Evolutionary conservation across 1,139 yeast species (phyloP).

Genomic region (Pichia sp.): DNA sequence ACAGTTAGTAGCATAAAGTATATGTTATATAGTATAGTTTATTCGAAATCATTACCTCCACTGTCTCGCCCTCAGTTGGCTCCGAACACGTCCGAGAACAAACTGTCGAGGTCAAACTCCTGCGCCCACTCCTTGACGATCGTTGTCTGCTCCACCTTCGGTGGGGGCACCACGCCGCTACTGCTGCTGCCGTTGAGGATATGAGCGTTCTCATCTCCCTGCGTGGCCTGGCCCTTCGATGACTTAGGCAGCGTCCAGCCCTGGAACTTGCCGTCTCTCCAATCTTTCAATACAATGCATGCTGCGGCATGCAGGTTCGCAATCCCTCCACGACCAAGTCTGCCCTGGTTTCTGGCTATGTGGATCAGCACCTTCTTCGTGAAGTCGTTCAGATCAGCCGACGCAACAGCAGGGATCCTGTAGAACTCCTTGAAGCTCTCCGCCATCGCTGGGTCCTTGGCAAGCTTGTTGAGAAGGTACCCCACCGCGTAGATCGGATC

Average conservation of each 20-base stretch:
- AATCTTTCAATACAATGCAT: constrained; percentile 76
- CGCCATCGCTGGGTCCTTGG: constrained; percentile 69
- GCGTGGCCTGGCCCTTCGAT: constrained; percentile 39
- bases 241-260: constrained; percentile 90
- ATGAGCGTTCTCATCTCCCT: constrained; percentile 34
- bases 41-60: background rate
- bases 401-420: constrained; percentile 77
- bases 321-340: constrained; percentile 88
- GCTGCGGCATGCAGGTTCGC: constrained; percentile 90
- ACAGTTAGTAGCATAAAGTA: background rate
- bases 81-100: constrained; percentile 43
- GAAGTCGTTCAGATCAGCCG: constrained; percentile 55
- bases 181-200: constrained; percentile 30
- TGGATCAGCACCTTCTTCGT: constrained; percentile 84
- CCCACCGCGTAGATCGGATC: constrained; percentile 86
- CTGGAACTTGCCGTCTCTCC: constrained; percentile 93
- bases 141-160: constrained; percentile 66
- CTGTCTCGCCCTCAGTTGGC: background rate
- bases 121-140: constrained; percentile 89
- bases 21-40: background rate
- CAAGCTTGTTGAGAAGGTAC: constrained; percentile 67
- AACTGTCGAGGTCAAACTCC: constrained; percentile 87
- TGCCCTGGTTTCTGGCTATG: constrained; percentile 87
- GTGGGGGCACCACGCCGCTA: constrained; percentile 32
- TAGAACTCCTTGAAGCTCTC: constrained; percentile 70